phyloP scores from a whole-genome alignment of 768 basidiomycete species.

The Glaciozyma antarctica region DNA sequence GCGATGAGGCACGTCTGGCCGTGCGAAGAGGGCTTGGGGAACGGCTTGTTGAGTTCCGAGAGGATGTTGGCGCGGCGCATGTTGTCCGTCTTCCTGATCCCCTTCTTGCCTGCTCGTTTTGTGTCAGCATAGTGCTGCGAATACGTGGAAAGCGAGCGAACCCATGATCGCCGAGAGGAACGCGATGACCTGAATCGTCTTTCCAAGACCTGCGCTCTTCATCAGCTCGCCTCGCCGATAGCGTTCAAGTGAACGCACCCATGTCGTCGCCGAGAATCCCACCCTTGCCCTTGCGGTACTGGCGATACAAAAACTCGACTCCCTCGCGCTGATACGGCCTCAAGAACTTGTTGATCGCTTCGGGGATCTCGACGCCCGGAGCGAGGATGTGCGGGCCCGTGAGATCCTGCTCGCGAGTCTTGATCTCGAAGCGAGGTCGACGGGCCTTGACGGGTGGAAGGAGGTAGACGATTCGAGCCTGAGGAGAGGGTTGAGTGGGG shows the following conservation, averaged over 20 bases:
- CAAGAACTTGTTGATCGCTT: slow-evolving; percentile 67
- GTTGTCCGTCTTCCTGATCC: slow-evolving; percentile 53
- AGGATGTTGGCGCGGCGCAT: slow-evolving; percentile 35
- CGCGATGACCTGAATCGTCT: slow-evolving; percentile 88
- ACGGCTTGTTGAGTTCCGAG: background rate
- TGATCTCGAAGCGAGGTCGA: slow-evolving; percentile 20
- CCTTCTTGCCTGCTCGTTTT: slow-evolving; percentile 50
- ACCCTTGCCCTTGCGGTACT: slow-evolving; percentile 59
- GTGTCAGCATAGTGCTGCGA: background rate
- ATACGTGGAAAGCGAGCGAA: background rate
- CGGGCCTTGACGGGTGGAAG: background rate
- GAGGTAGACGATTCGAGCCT: background rate
- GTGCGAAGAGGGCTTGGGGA: slow-evolving; percentile 51
- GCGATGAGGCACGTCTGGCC: slow-evolving; percentile 85
- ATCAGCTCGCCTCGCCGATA: slow-evolving; percentile 11
- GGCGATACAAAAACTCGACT: slow-evolving; percentile 65
- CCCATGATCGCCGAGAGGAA: slow-evolving; percentile 84
- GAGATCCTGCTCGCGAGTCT: slow-evolving; percentile 1
- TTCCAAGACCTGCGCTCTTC: slow-evolving; percentile 46
- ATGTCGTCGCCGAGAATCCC: slow-evolving; percentile 92
- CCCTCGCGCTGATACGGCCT: slow-evolving; percentile 86
- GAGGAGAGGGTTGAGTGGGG: background rate
- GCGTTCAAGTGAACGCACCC: slow-evolving; percentile 47
- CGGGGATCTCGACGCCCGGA: slow-evolving; percentile 33
- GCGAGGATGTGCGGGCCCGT: slow-evolving; percentile 11